These are phyloP conservation scores for Lactifluus pinguis DNA, from an alignment of 768 basidiomycete genomes.

Conservation along the genomic window DNA sequence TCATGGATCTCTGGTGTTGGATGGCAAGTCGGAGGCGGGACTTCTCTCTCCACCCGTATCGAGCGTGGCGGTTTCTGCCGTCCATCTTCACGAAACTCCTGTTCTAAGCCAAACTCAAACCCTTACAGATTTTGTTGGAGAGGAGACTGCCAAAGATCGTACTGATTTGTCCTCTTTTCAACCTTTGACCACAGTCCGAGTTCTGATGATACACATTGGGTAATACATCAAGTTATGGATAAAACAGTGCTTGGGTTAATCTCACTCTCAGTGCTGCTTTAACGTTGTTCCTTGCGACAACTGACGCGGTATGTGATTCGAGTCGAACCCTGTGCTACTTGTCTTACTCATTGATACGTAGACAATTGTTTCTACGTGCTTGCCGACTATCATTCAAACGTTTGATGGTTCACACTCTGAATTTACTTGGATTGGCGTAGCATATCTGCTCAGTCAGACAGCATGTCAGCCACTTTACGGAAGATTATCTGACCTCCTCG, in stretches of 20 bases:
- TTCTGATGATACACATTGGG: conserved; percentile 18
- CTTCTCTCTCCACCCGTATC: not conserved
- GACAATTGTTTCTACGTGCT: conserved; percentile 73
- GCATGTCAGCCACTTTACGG: conserved; percentile 81
- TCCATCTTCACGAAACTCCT: conserved; percentile 1
- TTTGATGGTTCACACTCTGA: conserved; percentile 58
- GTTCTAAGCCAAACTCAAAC: not conserved
- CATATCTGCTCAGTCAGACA: conserved; percentile 81
- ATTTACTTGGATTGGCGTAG: conserved; percentile 81
- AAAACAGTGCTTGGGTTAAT: not conserved
- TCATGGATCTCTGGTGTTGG: not conserved
- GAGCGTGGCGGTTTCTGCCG: not conserved
- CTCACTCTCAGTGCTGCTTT: conserved; percentile 51
- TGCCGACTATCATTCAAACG: conserved; percentile 75
- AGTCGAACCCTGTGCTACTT: conserved; percentile 1
- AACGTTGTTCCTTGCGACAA: conserved; percentile 78
- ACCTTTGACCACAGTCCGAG: conserved; percentile 9
- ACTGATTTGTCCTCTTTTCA: not conserved
- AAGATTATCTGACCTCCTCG: conserved; percentile 67
- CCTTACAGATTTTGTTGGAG: not conserved
- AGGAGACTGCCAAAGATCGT: not conserved
- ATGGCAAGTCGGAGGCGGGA: not conserved
- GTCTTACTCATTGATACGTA: conserved; percentile 19
- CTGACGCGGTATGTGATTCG: conserved; percentile 56
- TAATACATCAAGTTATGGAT: not conserved